A percentile compares a stretch with the other conserved stretches of the same genome.
Evolutionary conservation across 768 basidiomycete genomes (phyloP).

Genomic region (Fistulinella prunicolor): DNA sequence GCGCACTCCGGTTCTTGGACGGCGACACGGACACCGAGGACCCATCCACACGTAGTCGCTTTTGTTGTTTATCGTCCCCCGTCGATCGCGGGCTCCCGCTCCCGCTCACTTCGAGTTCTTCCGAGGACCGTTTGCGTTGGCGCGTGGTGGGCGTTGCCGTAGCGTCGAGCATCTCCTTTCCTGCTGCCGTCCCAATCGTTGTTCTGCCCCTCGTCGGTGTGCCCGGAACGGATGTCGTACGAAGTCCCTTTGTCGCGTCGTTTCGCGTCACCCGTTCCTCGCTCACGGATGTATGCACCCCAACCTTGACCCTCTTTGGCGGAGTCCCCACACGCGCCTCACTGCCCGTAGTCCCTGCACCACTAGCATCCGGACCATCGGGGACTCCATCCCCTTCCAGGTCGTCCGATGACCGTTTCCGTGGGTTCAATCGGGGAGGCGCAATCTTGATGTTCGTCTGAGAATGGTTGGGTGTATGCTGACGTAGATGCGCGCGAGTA

Average conservation of each 20-base stretch:
- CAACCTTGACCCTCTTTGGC: conserved; percentile 39
- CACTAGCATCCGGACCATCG: neutral
- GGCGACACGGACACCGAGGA: conserved; percentile 2
- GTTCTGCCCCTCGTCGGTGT: conserved; percentile 1
- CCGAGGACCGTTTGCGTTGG: conserved; percentile 48
- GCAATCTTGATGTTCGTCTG: conserved; percentile 11
- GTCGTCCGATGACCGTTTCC: conserved; percentile 39
- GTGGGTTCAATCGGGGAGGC: conserved; percentile 19
- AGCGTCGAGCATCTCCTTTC: conserved; percentile 4
- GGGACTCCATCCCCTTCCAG: conserved; percentile 28
- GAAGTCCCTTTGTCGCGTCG: neutral
- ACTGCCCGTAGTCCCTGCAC: neutral
- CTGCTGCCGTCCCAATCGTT: neutral
- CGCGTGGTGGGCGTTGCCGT: conserved; percentile 16
- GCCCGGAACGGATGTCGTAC: neutral
- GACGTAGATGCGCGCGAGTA: conserved; percentile 5
- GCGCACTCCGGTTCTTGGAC: conserved; percentile 2
- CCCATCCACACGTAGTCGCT: conserved; percentile 28
- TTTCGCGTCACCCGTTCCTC: conserved; percentile 10
- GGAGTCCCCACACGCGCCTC: conserved; percentile 33
- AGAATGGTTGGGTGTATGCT: neutral
- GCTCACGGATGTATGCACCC: conserved; percentile 1
- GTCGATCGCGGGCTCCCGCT: conserved; percentile 10
- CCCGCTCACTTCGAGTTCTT: conserved; percentile 39
- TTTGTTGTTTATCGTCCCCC: conserved; percentile 23